These are phyloP conservation scores for Colletotrichum costaricense DNA, from an alignment of 2,329 filamentous ascomycete species.

Conservation along the genomic window DNA sequence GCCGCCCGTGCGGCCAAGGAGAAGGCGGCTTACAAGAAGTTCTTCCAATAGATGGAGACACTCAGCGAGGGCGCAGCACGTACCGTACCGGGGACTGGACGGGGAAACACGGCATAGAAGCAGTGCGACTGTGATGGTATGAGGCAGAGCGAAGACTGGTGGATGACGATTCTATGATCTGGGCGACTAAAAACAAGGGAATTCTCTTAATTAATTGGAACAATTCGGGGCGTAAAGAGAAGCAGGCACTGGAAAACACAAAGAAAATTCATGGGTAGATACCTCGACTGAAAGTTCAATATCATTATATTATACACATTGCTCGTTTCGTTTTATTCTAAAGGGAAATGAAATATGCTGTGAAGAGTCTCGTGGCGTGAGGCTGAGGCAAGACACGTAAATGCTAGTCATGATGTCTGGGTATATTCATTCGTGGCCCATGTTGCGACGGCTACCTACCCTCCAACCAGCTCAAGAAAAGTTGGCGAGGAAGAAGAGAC, in stretches of 20 bases:
- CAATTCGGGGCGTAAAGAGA: conserved; percentile 26
- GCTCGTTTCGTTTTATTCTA: not conserved
- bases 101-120: not conserved
- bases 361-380: not conserved
- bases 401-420: conserved; percentile 33
- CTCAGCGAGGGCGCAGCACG: not conserved
- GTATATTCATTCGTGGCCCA: conserved; percentile 34
- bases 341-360: not conserved
- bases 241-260: not conserved
- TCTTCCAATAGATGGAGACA: conserved; percentile 69
- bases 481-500: not conserved
- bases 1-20: conserved; percentile 84
- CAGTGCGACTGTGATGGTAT: not conserved
- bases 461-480: not conserved
- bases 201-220: conserved; percentile 9
- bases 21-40: conserved; percentile 92
- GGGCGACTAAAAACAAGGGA: conserved; percentile 16
- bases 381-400: not conserved
- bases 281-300: conserved; percentile 19
- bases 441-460: conserved; percentile 9
- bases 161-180: conserved; percentile 8
- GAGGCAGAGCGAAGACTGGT: not conserved
- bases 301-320: conserved; percentile 16
- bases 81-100: not conserved
- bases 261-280: conserved; percentile 19